A percentile compares a stretch with the other conserved stretches of the same genome.
phyloP scores from a whole-genome alignment of 768 basidiomycete species.

The Leccinum boreale region DNA sequence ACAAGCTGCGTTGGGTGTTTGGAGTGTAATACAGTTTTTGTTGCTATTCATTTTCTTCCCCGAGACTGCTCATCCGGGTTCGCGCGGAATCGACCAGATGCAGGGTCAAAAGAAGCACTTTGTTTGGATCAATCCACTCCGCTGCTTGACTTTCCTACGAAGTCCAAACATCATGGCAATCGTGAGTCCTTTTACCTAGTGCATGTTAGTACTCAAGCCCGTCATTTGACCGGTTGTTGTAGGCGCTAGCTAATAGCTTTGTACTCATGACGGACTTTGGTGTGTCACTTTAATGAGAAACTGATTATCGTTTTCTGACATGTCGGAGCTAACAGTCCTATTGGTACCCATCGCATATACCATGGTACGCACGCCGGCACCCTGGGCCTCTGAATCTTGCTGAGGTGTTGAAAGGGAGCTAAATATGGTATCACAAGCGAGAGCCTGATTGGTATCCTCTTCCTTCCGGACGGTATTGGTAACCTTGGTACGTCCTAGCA shows the following conservation, averaged over 20 bases:
- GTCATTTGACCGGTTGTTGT: slow-evolving; percentile 12
- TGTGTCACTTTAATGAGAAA: slow-evolving; percentile 26
- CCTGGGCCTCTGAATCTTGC: neutral
- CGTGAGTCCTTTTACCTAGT: slow-evolving; percentile 36
- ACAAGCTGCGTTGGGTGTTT: slow-evolving; percentile 44
- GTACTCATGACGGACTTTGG: slow-evolving; percentile 27
- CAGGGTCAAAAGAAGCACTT: slow-evolving; percentile 22
- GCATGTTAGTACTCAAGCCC: too few species aligned
- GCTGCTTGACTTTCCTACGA: slow-evolving; percentile 46
- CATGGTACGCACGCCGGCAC: slow-evolving; percentile 37
- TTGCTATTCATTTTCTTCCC: slow-evolving; percentile 49
- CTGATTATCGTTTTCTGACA: neutral
- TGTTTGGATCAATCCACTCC: slow-evolving; percentile 59
- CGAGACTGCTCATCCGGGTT: slow-evolving; percentile 63
- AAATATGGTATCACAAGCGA: slow-evolving; percentile 25
- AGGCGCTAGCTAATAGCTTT: slow-evolving; percentile 40
- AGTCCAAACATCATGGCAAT: slow-evolving; percentile 58
- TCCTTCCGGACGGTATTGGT: slow-evolving; percentile 28
- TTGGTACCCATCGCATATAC: slow-evolving; percentile 65
- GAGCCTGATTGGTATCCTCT: slow-evolving; percentile 21
- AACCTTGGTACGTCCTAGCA: slow-evolving; percentile 16
- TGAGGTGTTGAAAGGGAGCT: slow-evolving; percentile 42
- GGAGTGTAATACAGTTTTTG: slow-evolving; percentile 39
- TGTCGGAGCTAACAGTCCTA: slow-evolving; percentile 28
- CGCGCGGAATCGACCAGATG: slow-evolving; percentile 50